Evolutionary conservation across 208 protist species (phyloP).

Genomic region (Leishmania turanica): DNA sequence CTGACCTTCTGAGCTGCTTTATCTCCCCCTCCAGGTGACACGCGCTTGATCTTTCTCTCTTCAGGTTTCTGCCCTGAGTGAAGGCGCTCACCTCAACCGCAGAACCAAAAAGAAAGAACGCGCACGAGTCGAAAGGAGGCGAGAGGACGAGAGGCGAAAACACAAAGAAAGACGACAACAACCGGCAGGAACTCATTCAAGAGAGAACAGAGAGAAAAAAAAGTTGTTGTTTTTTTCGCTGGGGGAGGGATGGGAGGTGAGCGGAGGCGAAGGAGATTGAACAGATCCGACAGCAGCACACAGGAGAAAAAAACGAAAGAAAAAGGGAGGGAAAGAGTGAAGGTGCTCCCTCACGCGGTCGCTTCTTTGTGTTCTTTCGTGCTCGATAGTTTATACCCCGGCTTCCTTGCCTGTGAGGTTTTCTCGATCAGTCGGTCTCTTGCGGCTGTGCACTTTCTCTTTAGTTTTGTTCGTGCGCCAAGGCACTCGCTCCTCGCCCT

Average conservation of each 20-base stretch:
- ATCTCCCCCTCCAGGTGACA: background rate
- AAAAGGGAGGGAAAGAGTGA: background rate
- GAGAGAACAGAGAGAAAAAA: background rate
- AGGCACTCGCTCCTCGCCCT: background rate
- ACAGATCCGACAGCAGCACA: background rate
- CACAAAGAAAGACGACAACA: background rate
- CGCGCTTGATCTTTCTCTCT: background rate
- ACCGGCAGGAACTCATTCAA: background rate
- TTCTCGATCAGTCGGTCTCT: background rate
- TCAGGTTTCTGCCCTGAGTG: background rate
- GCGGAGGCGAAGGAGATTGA: no score
- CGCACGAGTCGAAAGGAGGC: background rate
- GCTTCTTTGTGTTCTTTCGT: background rate
- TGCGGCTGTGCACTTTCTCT: no score
- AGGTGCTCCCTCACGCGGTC: background rate
- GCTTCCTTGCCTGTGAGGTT: background rate
- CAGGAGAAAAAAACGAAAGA: background rate
- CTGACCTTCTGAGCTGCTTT: background rate
- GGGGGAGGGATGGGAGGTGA: no score
- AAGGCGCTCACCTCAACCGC: background rate
- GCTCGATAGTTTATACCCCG: background rate
- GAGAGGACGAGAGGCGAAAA: background rate
- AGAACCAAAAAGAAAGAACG: background rate
- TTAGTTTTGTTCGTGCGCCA: background rate
- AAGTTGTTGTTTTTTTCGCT: no score